These are phyloP conservation scores for Chaetomium cochliodes DNA, from an alignment of 495 filamentous ascomycete genomes.

Conservation along the genomic window DNA sequence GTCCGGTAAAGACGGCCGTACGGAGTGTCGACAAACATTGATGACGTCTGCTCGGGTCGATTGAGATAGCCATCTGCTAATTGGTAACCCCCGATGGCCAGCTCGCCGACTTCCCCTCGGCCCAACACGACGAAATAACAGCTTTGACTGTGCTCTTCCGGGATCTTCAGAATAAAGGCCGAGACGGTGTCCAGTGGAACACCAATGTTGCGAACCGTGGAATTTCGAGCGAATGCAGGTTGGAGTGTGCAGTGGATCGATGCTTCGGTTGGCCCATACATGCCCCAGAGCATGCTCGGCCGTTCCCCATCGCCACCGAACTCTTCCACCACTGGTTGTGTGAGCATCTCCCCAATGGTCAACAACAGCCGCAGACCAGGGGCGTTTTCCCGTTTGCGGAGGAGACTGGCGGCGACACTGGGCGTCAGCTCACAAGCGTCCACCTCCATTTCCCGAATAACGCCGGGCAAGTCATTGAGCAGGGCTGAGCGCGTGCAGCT, in stretches of 20 bases:
- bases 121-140: slow-evolving; percentile 54
- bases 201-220: slow-evolving; percentile 66
- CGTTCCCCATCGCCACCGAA: slow-evolving; percentile 55
- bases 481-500: slow-evolving; percentile 61
- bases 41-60: slow-evolving; percentile 68
- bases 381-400: slow-evolving; percentile 58
- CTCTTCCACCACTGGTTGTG: slow-evolving; percentile 64
- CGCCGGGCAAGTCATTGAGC: slow-evolving; percentile 65
- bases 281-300: slow-evolving; percentile 65
- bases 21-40: slow-evolving; percentile 61
- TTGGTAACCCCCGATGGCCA: slow-evolving; percentile 77
- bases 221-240: slow-evolving; percentile 35
- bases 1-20: slow-evolving; percentile 73
- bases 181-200: slow-evolving; percentile 73
- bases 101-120: slow-evolving; percentile 69
- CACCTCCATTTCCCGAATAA: slow-evolving; percentile 61
- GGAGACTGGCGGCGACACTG: slow-evolving; percentile 68
- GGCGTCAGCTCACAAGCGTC: slow-evolving; percentile 84
- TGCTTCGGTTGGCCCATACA: slow-evolving; percentile 88
- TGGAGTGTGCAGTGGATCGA: slow-evolving; percentile 66
- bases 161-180: slow-evolving; percentile 59
- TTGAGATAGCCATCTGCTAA: slow-evolving; percentile 83
- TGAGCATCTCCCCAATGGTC: slow-evolving; percentile 89
- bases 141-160: slow-evolving; percentile 21
- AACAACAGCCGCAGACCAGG: slow-evolving; percentile 64